Evolutionary conservation across 148 eudicot species (phyloP), one percentile per base, ranked within the genome.

Genomic region (Heliosperma pusillum): DNA sequence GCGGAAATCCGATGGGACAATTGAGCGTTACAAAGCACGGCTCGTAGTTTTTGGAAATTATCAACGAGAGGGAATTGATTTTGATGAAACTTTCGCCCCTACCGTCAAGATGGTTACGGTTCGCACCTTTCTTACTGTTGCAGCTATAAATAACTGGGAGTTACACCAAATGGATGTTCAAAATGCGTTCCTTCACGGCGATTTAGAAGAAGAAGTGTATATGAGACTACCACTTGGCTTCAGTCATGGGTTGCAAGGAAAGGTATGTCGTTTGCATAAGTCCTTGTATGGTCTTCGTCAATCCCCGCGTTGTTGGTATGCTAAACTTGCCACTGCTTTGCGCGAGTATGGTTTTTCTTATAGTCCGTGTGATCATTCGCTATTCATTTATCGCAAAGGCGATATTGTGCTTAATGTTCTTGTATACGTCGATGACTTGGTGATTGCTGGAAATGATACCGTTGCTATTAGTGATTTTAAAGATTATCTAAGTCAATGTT

Each of bases 211-310:
- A 15, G 55, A 50, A 5, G 55, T 50, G 15, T 50, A 50, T 5
- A 64, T 64, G 68, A 10, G 19, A 7, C 36, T 12, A 0, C 69
- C 77, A 0, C 58, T 21, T 2, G 65, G 63, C 11, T 76, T 53
- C 36, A 2, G 12, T 19, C 10, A 17, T 10, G 2, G 0, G 12
- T 3, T 3, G 8, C 36, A 25, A 7, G 66, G 20, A 1, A 1
- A 19, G 16, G 72, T 76, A 0, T 76, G 66, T 9, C 20, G 64
- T 3, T 53, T 76, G 2, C n/a, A n/a, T 0, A 76, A 76, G 21
- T 76, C 78, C 0, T 20, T 76, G 10, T 76, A 67, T 56, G 72
- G 78, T 12, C 64, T 76, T 22, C 12, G 5, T 1, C 73, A 76
- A 17, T 53, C 78, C 2, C 72, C 73, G 2, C 17, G 55, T 0